Percentiles rank a stretch among this genome's conserved stretches.
Conservation (phyloP, 2,329 filamentous ascomycete species). For the Xylaria sp. region DNA sequence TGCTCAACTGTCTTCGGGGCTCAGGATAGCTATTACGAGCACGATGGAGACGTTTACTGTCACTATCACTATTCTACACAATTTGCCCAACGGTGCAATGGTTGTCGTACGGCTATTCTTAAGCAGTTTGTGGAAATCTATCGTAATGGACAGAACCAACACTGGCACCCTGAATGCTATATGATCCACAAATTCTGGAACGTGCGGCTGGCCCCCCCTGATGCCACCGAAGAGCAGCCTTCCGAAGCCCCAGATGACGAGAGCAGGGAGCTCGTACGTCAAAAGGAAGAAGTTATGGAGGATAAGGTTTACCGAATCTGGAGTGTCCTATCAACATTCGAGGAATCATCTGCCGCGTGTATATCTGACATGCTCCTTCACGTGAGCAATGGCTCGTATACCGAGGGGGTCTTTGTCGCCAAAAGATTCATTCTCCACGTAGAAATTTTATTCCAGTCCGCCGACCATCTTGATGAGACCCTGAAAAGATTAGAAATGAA, state of each 20-base stretch:
- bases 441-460: slow-evolving; percentile 88
- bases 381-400: slow-evolving; percentile 96
- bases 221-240: slow-evolving; percentile 59
- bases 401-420: slow-evolving; percentile 93
- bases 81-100: slow-evolving; percentile 95
- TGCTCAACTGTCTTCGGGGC: slow-evolving; percentile 98
- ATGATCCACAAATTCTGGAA: slow-evolving; percentile 99
- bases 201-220: slow-evolving; percentile 78
- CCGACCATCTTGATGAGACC: slow-evolving; percentile 82
- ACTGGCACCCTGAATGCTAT: slow-evolving; percentile 99
- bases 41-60: slow-evolving; percentile 95
- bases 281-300: slow-evolving; percentile 93
- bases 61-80: slow-evolving; percentile 99
- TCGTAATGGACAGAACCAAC: slow-evolving; percentile 96
- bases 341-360: slow-evolving; percentile 96
- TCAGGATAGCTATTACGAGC: slow-evolving; percentile 98
- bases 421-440: slow-evolving; percentile 97
- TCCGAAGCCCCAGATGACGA: slow-evolving; percentile 62
- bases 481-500: slow-evolving; percentile 77
- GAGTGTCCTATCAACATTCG: slow-evolving; percentile 96
- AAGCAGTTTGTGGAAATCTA: slow-evolving; percentile 99
- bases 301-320: slow-evolving; percentile 98
- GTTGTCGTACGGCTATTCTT: slow-evolving; percentile 94
- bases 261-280: slow-evolving; percentile 78
- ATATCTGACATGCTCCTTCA: slow-evolving; percentile 99